These are phyloP conservation scores for Stevia rebaudiana DNA, from an alignment of 140 eudicot genomes.

Conservation along the genomic window DNA sequence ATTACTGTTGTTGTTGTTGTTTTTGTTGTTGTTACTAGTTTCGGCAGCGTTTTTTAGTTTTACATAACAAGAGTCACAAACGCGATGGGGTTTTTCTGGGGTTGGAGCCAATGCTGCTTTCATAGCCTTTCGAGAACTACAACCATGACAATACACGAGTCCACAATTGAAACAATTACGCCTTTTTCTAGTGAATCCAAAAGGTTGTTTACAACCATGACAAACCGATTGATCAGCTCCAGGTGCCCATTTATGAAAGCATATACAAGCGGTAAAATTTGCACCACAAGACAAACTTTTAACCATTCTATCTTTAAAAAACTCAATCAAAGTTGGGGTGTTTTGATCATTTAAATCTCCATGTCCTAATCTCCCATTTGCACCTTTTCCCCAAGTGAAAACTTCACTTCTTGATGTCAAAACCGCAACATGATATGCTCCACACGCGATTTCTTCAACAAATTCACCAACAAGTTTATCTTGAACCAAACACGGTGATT, in stretches of 20 bases:
- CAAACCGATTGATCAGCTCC: constrained; percentile 79
- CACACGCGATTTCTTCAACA: constrained; percentile 84
- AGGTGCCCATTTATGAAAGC: constrained; percentile 84
- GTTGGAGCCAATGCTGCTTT: constrained; percentile 88
- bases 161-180: constrained; percentile 88
- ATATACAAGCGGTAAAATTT: constrained; percentile 65
- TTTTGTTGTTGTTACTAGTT: constrained; percentile 23
- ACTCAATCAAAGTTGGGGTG: constrained; percentile 71
- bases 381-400: constrained; percentile 88
- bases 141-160: constrained; percentile 76
- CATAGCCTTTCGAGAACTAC: constrained; percentile 76
- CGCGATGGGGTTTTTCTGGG: constrained; percentile 85
- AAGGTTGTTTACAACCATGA: constrained; percentile 75
- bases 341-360: constrained; percentile 73
- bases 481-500: constrained; percentile 67
- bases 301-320: constrained; percentile 65
- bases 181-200: constrained; percentile 78
- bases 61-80: constrained; percentile 66
- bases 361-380: constrained; percentile 83
- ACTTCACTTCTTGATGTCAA: constrained; percentile 81
- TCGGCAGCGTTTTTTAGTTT: constrained; percentile 65
- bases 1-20: neutral
- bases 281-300: constrained; percentile 75
- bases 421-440: constrained; percentile 69
- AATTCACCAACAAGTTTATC: constrained; percentile 76